Conservation (phyloP, 129 eudicot genomes). For the Centaurea solstitialis region DNA sequence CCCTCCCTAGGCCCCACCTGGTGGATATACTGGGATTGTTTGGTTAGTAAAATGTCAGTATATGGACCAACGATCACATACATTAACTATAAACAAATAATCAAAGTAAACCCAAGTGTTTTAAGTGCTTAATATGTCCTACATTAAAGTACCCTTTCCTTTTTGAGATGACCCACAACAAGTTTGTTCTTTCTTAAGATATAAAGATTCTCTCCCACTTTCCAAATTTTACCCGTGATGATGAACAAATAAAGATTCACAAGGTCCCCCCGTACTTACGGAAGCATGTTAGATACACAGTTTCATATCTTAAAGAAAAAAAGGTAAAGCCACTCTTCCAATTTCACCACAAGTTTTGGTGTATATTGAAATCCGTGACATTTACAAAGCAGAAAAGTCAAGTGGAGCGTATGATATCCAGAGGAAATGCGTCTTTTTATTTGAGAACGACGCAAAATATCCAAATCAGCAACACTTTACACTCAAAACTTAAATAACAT, state of each 20-base stretch:
- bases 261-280: constrained; percentile 27
- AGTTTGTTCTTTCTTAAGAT: constrained; percentile 17
- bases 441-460: background rate
- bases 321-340: constrained; percentile 24
- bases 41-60: background rate
- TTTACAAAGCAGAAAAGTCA: constrained; percentile 31
- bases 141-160: constrained; percentile 30
- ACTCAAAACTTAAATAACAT: background rate
- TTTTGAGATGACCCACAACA: constrained; percentile 29
- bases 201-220: constrained; percentile 28
- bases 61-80: background rate
- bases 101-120: background rate
- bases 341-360: constrained; percentile 23
- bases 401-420: constrained; percentile 31
- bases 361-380: constrained; percentile 14
- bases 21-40: too few relatives aligned
- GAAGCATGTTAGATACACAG: constrained; percentile 30
- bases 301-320: constrained; percentile 20
- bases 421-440: constrained; percentile 11
- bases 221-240: constrained; percentile 25
- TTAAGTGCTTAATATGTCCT: constrained; percentile 34
- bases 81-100: background rate
- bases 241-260: constrained; percentile 33
- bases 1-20: too few relatives aligned
- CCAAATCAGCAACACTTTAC: constrained; percentile 13